Base-by-base conservation (phyloP, 1,284 basidiomycete genomes). In the Porodaedalea pini region DNA sequence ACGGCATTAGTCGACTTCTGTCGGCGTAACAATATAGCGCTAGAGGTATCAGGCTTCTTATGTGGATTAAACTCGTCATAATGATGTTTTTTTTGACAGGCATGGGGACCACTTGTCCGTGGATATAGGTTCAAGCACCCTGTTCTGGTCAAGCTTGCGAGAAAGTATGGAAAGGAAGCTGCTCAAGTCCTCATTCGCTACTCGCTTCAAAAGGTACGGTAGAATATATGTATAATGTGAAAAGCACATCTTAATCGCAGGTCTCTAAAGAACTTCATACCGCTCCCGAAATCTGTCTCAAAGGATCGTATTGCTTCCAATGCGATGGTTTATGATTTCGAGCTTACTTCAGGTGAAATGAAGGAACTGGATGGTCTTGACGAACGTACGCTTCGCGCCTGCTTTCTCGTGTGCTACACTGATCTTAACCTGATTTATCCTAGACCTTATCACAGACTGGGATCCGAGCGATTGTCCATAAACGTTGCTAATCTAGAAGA, bases 231-330 rank as follows among this genome's bases (percentile, higher is more conserved):
- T 37, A 7, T 25, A 19, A 27, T 34, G 15, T 10, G 29, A 11
- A 41, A 32, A 21, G 29, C 40, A 10, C 15, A 17, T 55, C 48
- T n/a, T n/a, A n/a, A n/a, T n/a, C n/a, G n/a, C n/a, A n/a, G n/a
- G 53, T 34, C 17, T 36, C 40, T 39, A 31, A 51, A 82, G 78
- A 78, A 77, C 23, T 86, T 78, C 67, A 76, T 88, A 0, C 86
- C 88, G 0, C 76, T 93, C 21, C 89, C 90, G 3, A 93, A 92
- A 71, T 88, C 86, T 34, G 81, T 79, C n/a, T 86, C 78, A 0
- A 77, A 85, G 0, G 68, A 71, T 6, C 78, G 90, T 39, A 92
- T 93, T 62, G 70, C 73, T 39, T 82, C 82, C 17, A 94, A 94
- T 62, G 70, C 82, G 0, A 68, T 85, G 21, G 69, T 92, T 0